phyloP scores from a whole-genome alignment of 2,329 filamentous ascomycete genomes.

The Cladosporium colombiae region DNA sequence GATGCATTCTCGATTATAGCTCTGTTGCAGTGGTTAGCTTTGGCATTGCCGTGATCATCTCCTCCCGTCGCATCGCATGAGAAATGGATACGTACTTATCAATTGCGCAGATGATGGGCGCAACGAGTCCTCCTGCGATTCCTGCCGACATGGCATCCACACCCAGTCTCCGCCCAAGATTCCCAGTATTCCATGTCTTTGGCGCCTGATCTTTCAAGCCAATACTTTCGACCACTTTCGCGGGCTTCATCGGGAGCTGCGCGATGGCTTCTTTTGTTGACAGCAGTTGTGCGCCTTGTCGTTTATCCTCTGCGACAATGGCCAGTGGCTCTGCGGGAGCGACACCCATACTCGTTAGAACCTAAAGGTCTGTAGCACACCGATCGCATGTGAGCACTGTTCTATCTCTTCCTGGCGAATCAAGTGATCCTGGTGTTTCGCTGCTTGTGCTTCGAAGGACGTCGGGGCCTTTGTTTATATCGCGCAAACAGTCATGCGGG shows the following conservation, averaged over 20 bases:
- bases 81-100: slow-evolving; percentile 62
- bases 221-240: slow-evolving; percentile 5
- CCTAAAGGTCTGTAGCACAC: slow-evolving; percentile 23
- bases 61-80: no score
- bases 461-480: background rate
- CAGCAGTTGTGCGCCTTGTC: background rate
- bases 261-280: slow-evolving; percentile 14
- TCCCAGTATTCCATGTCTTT: slow-evolving; percentile 70
- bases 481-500: slow-evolving; percentile 12
- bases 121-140: slow-evolving; percentile 72
- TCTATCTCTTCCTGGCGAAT: background rate
- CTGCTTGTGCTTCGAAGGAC: background rate
- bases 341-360: slow-evolving; percentile 29
- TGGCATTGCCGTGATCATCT: background rate
- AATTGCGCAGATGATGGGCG: slow-evolving; percentile 83
- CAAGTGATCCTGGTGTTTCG: background rate
- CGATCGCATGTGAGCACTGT: slow-evolving; percentile 20
- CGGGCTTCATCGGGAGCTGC: slow-evolving; percentile 2
- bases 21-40: slow-evolving; percentile 43
- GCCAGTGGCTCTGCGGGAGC: slow-evolving; percentile 24
- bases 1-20: slow-evolving; percentile 83
- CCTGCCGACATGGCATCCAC: slow-evolving; percentile 70
- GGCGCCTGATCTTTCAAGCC: slow-evolving; percentile 11
- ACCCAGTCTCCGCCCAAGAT: slow-evolving; percentile 65
- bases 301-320: slow-evolving; percentile 20